Evolutionary conservation across 23 red algal genomes (phyloP).

Genomic region (Agarophyton chilense): DNA sequence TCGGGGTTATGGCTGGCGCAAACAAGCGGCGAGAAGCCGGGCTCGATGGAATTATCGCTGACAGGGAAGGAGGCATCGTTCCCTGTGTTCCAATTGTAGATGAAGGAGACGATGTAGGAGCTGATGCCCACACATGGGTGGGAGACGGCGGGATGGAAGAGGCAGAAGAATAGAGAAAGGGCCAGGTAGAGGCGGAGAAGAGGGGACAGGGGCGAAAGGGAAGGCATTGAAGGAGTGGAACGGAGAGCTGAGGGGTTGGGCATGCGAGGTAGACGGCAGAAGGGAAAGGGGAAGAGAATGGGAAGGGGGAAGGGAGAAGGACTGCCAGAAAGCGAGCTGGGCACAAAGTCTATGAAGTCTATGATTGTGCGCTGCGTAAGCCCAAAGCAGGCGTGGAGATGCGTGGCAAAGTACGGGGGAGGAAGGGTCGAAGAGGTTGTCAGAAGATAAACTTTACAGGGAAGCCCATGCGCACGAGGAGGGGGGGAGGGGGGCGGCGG

Average conservation of each 20-base stretch:
- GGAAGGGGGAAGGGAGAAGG: background rate
- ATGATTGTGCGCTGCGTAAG: too few relatives aligned
- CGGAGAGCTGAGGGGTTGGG: background rate
- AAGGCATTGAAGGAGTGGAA: background rate
- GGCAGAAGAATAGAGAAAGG: background rate
- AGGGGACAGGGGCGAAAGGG: background rate
- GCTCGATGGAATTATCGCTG: background rate
- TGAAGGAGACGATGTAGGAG: slow-evolving; percentile 14
- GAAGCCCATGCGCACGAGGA: too few relatives aligned
- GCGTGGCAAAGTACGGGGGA: too few relatives aligned
- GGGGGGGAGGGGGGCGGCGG: background rate
- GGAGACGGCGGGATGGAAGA: background rate
- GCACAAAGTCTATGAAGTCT: too few relatives aligned
- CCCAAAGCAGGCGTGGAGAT: too few relatives aligned
- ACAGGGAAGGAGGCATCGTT: background rate
- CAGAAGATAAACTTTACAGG: too few relatives aligned
- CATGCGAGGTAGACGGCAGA: background rate
- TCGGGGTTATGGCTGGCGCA: slow-evolving; percentile 16
- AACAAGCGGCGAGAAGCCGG: slow-evolving; percentile 12
- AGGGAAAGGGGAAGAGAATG: background rate
- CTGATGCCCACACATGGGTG: background rate
- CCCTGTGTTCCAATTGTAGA: slow-evolving; percentile 4
- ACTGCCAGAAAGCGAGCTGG: too few relatives aligned
- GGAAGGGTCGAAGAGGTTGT: background rate
- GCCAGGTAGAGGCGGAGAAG: background rate